phyloP scores from a whole-genome alignment of 306 rosid species.

The Dicorynia guianensis region DNA sequence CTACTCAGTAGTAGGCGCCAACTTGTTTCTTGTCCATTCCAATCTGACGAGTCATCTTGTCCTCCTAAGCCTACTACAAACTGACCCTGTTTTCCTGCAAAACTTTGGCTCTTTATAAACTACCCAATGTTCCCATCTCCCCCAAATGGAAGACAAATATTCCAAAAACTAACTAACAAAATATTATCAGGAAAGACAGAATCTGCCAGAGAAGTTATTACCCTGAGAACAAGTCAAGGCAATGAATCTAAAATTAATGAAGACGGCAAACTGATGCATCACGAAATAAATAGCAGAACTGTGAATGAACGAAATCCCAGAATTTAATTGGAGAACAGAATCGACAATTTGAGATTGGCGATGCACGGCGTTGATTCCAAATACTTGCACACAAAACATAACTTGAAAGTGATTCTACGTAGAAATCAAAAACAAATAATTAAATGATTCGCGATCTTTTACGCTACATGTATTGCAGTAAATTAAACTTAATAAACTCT shows the following conservation, averaged over 20 bases:
- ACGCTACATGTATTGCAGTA: too few relatives aligned
- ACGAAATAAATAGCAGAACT: neutral
- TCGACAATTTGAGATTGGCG: neutral
- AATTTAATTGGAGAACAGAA: neutral
- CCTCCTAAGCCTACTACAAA: neutral
- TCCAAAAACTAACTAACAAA: neutral
- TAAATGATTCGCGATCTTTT: neutral
- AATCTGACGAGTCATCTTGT: neutral
- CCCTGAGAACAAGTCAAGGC: slow-evolving; percentile 2
- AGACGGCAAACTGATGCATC: neutral
- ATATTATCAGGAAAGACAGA: neutral
- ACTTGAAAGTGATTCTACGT: neutral
- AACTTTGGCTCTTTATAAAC: slow-evolving; percentile 2
- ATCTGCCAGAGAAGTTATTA: neutral
- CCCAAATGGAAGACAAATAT: neutral
- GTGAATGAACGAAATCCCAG: slow-evolving; percentile 29
- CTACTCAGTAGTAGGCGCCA: neutral
- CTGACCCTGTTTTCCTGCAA: neutral
- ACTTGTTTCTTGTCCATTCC: slow-evolving; percentile 32
- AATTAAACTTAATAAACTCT: too few relatives aligned
- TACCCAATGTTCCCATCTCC: neutral
- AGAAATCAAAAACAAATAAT: neutral
- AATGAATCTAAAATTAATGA: neutral
- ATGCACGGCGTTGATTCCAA: neutral
- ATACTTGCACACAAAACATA: neutral